Percentiles rank a stretch among this genome's conserved stretches.
Conservation (phyloP, 768 basidiomycete genomes). For the Arthromyces matolae region DNA sequence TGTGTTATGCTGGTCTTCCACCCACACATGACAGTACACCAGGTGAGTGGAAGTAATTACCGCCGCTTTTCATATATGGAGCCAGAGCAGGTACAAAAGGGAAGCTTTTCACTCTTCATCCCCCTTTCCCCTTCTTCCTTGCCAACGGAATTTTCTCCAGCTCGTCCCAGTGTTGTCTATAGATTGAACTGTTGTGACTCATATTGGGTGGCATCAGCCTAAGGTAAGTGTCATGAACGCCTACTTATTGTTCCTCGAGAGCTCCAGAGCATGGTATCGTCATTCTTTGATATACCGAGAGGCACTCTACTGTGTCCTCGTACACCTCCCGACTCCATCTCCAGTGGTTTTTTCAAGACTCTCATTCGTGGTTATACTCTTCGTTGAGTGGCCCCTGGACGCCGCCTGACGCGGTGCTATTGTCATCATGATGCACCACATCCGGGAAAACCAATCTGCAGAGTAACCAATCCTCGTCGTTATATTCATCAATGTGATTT, state of each 20-base stretch:
- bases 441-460: conserved; percentile 9
- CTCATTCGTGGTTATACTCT: no score
- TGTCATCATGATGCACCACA: neutral
- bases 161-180: neutral
- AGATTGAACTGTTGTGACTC: no score
- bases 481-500: neutral
- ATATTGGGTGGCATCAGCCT: no score
- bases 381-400: no score
- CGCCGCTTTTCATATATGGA: conserved; percentile 1
- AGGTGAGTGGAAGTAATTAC: conserved; percentile 5
- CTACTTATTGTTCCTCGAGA: no score
- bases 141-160: no score
- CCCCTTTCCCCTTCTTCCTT: neutral
- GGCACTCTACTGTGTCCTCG: no score
- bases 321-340: no score
- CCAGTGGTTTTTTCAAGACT: no score
- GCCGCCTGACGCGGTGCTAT: neutral
- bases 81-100: conserved; percentile 11
- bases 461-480: neutral
- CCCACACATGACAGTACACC: conserved; percentile 13
- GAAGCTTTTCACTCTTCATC: conserved; percentile 1
- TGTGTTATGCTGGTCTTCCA: neutral
- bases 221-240: no score
- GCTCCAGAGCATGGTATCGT: no score
- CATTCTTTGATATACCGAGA: no score